phyloP scores from a whole-genome alignment of 2,329 filamentous ascomycete species.

The Gnomoniopsis sp. region DNA sequence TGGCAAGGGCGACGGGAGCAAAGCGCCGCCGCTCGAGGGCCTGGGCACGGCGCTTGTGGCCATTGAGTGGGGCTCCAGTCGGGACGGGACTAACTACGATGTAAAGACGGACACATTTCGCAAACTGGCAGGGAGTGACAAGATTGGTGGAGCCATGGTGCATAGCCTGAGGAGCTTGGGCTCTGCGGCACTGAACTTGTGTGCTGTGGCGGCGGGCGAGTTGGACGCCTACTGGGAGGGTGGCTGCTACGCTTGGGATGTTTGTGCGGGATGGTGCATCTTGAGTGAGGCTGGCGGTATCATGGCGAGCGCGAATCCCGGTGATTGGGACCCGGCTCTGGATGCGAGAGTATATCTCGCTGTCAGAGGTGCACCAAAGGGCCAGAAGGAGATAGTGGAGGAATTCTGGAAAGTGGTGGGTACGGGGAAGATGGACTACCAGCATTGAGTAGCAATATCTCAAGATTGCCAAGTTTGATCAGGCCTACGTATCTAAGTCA shows the following conservation, averaged over 20 bases:
- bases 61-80: slow-evolving; percentile 70
- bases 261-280: slow-evolving; percentile 78
- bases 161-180: slow-evolving; percentile 70
- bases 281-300: slow-evolving; percentile 70
- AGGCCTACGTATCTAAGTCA: too few relatives aligned
- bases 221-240: slow-evolving; percentile 79
- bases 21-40: slow-evolving; percentile 54
- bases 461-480: too few relatives aligned
- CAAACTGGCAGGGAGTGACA: slow-evolving; percentile 53
- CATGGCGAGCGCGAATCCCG: slow-evolving; percentile 71
- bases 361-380: slow-evolving; percentile 55
- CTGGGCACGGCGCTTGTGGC: slow-evolving; percentile 64
- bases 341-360: slow-evolving; percentile 62
- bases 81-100: slow-evolving; percentile 66
- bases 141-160: slow-evolving; percentile 70
- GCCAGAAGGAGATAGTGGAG: slow-evolving; percentile 59
- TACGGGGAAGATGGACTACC: slow-evolving; percentile 45
- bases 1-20: slow-evolving; percentile 31
- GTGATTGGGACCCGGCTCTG: slow-evolving; percentile 62
- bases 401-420: slow-evolving; percentile 63
- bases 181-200: slow-evolving; percentile 72
- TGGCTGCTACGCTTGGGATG: slow-evolving; percentile 83
- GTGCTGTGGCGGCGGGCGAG: slow-evolving; percentile 66
- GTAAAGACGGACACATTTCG: slow-evolving; percentile 66
- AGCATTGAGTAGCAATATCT: slow-evolving; percentile 24